phyloP scores from a whole-genome alignment of 257 asterid species.

The Haberlea rhodopensis region DNA sequence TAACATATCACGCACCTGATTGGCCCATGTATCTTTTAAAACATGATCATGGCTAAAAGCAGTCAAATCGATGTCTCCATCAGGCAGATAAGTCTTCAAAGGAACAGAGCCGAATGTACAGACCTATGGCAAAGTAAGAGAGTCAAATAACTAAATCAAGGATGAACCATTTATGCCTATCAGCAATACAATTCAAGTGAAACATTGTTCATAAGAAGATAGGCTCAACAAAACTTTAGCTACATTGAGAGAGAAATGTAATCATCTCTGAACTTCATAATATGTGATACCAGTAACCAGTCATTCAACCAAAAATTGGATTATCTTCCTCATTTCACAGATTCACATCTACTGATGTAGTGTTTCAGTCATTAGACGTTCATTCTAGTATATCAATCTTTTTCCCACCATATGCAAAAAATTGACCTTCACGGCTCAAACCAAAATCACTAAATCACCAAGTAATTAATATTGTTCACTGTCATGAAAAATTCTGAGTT shows the following conservation, averaged over 20 bases:
- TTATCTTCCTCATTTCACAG: neutral
- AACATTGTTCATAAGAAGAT: conserved; percentile 11
- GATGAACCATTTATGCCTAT: conserved; percentile 2
- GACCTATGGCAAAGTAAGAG: conserved; percentile 45
- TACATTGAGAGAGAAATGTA: neutral
- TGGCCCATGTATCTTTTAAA: conserved; percentile 89
- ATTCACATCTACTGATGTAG: conserved; percentile 7
- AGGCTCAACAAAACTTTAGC: conserved; percentile 9
- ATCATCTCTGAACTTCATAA: conserved; percentile 14
- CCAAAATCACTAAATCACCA: neutral
- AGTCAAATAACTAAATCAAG: neutral
- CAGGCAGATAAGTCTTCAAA: conserved; percentile 89
- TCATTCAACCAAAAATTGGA: conserved; percentile 13
- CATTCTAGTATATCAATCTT: conserved; percentile 17
- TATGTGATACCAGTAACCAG: conserved; percentile 2
- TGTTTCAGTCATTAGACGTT: neutral
- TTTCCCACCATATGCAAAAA: conserved; percentile 16
- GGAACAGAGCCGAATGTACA: conserved; percentile 92
- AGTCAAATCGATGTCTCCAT: conserved; percentile 90
- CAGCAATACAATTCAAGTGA: conserved; percentile 1
- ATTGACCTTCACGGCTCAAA: conserved; percentile 13
- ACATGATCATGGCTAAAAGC: conserved; percentile 68
- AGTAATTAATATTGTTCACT: neutral
- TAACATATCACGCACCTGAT: conserved; percentile 78
- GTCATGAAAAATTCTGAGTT: neutral